Evolutionary conservation across 2,329 filamentous ascomycete genomes (phyloP), one percentile per base, ranked within the genome.

Genomic region (Pseudopithomyces chartarum): DNA sequence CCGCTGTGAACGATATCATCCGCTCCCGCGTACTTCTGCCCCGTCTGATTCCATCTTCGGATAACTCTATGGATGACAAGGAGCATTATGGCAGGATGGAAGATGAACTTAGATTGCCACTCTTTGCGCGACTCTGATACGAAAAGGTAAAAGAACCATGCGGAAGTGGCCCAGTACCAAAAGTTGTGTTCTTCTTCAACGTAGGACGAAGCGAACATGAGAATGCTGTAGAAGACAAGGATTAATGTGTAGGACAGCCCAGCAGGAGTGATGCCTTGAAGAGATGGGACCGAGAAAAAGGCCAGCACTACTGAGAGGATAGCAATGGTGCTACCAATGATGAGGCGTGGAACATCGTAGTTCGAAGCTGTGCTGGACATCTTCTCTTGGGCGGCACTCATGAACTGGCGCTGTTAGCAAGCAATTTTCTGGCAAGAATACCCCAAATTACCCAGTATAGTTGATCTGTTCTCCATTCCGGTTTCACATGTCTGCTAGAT

Each of bases 191-290:
- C 95, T 77, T 99, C 95, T 76, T 99, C 95, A 2, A 99, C 92
- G 73, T 95, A 99, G 70, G 93, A 98, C 73, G 91, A 97, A 10
- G 93, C 94, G 77, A 98, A 98, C 93, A 98, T 98, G 87, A 97
- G 96, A 36, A 86, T 74, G 1, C 88, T 87, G 70, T 98, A 97
- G 5, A 82, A 67, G 2, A 69, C 15, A 8, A 74, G 66, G 0
- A 73, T 69, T 2, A 77, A 32, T 2, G 70, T 56, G 57, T 77
- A 78, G 62, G 74, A 76, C n/a, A 75, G 17, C 5, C 73, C 75
- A 0, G 84, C 75, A 0, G 87, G 46, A 0, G 84, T 84, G 29
- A 87, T 79, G 2, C 83, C 80, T 8, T 73, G 55, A 11, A 81
- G 65, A 49, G 59, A 58, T 17, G 64, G 66, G 13, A 80, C 63